Evolutionary conservation across 495 filamentous ascomycete species (phyloP), one percentile per base, ranked within the genome.

Genomic region (Penicillium psychrofluorescens): DNA sequence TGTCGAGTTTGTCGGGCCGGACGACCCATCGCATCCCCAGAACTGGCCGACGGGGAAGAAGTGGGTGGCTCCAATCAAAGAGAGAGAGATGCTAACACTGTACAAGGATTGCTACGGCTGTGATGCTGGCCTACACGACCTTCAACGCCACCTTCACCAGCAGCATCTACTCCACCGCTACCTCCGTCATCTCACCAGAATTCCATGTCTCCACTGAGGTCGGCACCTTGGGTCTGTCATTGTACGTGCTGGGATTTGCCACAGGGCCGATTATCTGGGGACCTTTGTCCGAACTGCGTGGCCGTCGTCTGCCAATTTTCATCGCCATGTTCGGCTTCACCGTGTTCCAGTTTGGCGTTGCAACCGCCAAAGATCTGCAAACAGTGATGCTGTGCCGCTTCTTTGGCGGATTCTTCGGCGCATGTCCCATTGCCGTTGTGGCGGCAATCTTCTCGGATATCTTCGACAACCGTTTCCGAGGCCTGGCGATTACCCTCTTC

Each of bases 381-480:
- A 94, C 89, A 0, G 56, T 92, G 8, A 70, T 95, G 41, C 79
- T 95, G 49, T 85, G 79, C 51, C 84, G 90, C 16, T 95, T 95
- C 71, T 95, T 88, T 56, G 79, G 74, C 40, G 90, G 89, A 36
- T 68, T 79, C 47, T 78, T 77, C 51, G 88, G 86, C 29, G 82
- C 85, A 35, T 86, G 79, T 58, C 88, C 90, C 0, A 57, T 95
- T 7, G 81, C 90, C 14, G 81, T 95, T 36, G 89, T 95, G 1
- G 90, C 82, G 4, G 90, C 89, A 15, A 78, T 94, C 39, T 92
- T 95, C 64, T 83, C 85, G 2, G 90, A 95, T 60, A 86, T 95
- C 72, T 95, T 88, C 54, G 75, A 86, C 56, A 88, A 90, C 56
- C 74, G 78, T 9, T 79, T 80, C 7, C 77, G 89, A 45, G 90